phyloP scores from a whole-genome alignment of 805 yeast genomes.

The Lipomyces kockii region DNA sequence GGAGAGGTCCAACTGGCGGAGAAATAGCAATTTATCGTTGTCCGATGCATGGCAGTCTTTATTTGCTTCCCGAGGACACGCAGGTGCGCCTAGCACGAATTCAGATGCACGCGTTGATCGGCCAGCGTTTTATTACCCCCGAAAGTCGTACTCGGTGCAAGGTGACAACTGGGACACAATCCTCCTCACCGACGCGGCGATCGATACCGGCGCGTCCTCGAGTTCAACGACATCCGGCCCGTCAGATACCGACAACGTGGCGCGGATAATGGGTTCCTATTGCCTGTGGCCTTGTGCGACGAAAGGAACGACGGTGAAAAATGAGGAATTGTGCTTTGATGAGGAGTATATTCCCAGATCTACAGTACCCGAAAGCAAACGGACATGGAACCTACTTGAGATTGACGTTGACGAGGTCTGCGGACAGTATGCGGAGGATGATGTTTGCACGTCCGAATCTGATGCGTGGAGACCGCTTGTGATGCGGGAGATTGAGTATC shows the following conservation, averaged over 20 bases:
- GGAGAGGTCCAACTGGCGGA: background rate
- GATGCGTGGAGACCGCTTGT: background rate
- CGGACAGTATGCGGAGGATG: background rate
- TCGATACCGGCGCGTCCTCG: slow-evolving; percentile 10
- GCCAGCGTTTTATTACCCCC: background rate
- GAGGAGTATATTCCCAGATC: slow-evolving; percentile 12
- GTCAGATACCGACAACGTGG: slow-evolving; percentile 7
- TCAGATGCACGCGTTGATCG: background rate
- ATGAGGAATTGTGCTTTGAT: slow-evolving; percentile 9
- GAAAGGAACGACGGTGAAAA: background rate
- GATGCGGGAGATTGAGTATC: background rate
- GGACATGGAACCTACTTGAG: background rate
- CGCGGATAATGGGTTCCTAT: slow-evolving; percentile 15
- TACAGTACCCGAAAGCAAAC: background rate
- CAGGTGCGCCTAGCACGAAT: background rate
- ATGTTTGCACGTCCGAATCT: background rate
- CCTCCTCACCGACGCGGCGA: slow-evolving; percentile 13
- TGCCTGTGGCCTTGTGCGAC: slow-evolving; percentile 8
- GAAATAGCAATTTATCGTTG: background rate
- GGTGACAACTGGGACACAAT: slow-evolving; percentile 13
- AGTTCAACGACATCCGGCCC: background rate
- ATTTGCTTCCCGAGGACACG: background rate
- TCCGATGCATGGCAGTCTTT: background rate
- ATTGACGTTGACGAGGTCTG: background rate
- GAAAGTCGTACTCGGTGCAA: background rate